Percentiles rank a stretch among this genome's conserved stretches.
phyloP scores from a whole-genome alignment of 1,139 yeast genomes.

The Hyphopichia wangnamkhiaoensis region DNA sequence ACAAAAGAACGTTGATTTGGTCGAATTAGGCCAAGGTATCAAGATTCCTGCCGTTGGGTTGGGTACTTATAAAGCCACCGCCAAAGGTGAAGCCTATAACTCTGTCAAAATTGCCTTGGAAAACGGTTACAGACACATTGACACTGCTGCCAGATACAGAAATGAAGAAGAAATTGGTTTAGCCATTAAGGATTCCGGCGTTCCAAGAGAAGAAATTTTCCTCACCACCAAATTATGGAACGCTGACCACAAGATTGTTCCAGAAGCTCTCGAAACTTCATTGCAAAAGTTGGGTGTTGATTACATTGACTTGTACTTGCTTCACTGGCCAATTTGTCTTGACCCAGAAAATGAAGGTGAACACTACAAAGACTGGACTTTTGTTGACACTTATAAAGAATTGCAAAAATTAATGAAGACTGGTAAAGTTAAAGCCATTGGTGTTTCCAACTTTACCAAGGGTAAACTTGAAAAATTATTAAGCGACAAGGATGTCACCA shows the following conservation, averaged over 20 bases:
- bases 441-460: constrained; percentile 60
- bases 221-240: constrained; percentile 83
- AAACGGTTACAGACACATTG: constrained; percentile 77
- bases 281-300: constrained; percentile 69
- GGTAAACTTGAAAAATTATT: constrained; percentile 47
- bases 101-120: constrained; percentile 66
- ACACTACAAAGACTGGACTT: constrained; percentile 48
- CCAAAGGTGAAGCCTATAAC: constrained; percentile 58
- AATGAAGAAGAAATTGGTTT: constrained; percentile 71
- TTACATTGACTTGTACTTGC: constrained; percentile 78
- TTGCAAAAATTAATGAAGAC: constrained; percentile 62
- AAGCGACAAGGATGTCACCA: constrained; percentile 43
- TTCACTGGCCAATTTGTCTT: constrained; percentile 84
- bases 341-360: constrained; percentile 23
- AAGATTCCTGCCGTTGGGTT: constrained; percentile 70
- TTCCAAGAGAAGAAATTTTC: constrained; percentile 70
- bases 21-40: constrained; percentile 61
- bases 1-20: constrained; percentile 19
- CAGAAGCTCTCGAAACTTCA: constrained; percentile 59
- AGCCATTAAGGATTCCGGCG: constrained; percentile 63
- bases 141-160: constrained; percentile 68
- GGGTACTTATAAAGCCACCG: constrained; percentile 77
- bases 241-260: constrained; percentile 62
- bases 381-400: constrained; percentile 66
- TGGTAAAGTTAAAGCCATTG: constrained; percentile 60